These are phyloP conservation scores for Tephrocybe sp. DNA, from an alignment of 768 basidiomycete genomes.

Conservation along the genomic window DNA sequence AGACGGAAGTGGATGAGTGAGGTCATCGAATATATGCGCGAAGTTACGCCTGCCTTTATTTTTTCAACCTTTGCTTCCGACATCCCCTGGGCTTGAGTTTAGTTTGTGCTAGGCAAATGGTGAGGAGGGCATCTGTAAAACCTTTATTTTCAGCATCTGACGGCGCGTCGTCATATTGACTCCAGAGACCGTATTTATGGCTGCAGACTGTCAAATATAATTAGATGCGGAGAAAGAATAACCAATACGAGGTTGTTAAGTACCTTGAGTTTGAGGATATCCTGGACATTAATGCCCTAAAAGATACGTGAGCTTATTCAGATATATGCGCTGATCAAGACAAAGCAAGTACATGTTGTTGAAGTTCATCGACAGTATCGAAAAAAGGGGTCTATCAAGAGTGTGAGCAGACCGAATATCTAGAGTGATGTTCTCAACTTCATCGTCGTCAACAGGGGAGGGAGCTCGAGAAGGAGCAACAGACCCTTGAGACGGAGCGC, in stretches of 20 bases:
- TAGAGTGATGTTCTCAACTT: constrained; percentile 23
- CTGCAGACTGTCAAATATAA: constrained; percentile 50
- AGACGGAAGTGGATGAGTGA: too few relatives aligned
- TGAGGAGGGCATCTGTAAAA: constrained; percentile 19
- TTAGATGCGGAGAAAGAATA: constrained; percentile 2
- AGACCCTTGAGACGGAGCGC: constrained; percentile 46
- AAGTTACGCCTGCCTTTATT: constrained; percentile 56
- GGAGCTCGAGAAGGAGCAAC: constrained; percentile 46
- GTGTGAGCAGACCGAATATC: background rate
- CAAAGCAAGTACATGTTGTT: constrained; percentile 59
- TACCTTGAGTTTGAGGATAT: constrained; percentile 91
- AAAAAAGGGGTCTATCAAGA: constrained; percentile 54
- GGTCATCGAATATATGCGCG: constrained; percentile 3
- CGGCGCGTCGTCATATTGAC: constrained; percentile 90
- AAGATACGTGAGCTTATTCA: constrained; percentile 4
- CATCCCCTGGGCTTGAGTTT: constrained; percentile 61
- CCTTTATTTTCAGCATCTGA: constrained; percentile 93
- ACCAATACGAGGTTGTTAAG: constrained; percentile 17
- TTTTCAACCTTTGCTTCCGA: constrained; percentile 98
- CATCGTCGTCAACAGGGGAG: constrained; percentile 40
- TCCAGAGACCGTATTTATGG: constrained; percentile 82
- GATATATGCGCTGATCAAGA: background rate
- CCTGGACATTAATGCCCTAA: constrained; percentile 94
- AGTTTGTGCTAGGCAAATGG: constrained; percentile 17
- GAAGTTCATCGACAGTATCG: constrained; percentile 81